Base-by-base conservation (phyloP, 1,139 yeast genomes). In the Ogataea hybrid region DNA sequence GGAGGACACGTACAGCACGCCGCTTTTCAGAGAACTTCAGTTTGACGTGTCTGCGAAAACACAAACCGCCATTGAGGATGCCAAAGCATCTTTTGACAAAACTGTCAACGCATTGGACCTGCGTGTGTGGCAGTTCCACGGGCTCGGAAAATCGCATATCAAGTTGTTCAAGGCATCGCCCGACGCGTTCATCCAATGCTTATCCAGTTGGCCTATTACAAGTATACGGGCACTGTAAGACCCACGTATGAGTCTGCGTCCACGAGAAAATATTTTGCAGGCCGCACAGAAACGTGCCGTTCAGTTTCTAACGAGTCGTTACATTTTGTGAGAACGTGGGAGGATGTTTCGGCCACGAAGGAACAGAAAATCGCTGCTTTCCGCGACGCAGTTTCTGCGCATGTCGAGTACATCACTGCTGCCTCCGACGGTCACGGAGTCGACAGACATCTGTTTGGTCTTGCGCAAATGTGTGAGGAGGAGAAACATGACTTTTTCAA, bases 241-340 rank as follows among this genome's bases (percentile, higher is more conserved):
- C 97, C 97, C 50, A 92, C 97, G 20, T 92, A 92, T 64, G 98
- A 92, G 66, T 84, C 96, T 37, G 97, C 97, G 6, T 89, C 97
- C 21, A 90, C 97, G 5, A 79, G 97, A 65, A 82, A 81, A 61
- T 90, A 75, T 68, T 84, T 81, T 61, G 81, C 79, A 57, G 98
- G 98, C 44, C 80, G 98, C 65, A 92, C 97, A n/a, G 98, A 92
- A 67, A 85, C 97, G 30, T 90, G 95, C 50, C 79, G 98, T 61
- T 69, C 89, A 7, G 96, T 88, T 18, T 81, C 95, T n/a, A 67
- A 65, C 43, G 95, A 85, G 61, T 77, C 90, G 23, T 73, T 78
- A 45, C 69, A 70, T 36, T 87, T 89, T 64, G 95, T 86, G 50
- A 73, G 78, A 61, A 79, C 87, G 32, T 86, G 95, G 87, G 72